phyloP scores from a whole-genome alignment of 2,329 filamentous ascomycete species.

The Colletotrichum gloeosporioides region DNA sequence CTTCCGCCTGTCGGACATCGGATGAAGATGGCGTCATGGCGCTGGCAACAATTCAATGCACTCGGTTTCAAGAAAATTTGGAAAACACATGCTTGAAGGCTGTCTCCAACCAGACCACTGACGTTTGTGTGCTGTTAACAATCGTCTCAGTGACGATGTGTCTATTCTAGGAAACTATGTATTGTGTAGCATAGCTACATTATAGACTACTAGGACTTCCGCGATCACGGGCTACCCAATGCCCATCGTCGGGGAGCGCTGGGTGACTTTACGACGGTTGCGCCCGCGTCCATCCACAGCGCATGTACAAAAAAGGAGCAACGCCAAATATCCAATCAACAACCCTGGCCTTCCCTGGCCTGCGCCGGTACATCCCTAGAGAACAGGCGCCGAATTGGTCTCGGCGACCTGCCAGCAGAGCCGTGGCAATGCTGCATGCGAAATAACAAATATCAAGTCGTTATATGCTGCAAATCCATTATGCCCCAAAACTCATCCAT shows the following conservation, averaged over 20 bases:
- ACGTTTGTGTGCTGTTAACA: not conserved
- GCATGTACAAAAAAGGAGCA: conserved; percentile 27
- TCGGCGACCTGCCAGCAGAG: conserved; percentile 2
- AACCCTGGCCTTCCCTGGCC: conserved; percentile 3
- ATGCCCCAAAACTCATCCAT: conserved; percentile 53
- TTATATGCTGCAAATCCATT: conserved; percentile 5
- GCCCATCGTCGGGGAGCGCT: not conserved
- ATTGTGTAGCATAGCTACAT: conserved; percentile 13
- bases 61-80: not conserved
- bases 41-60: not conserved
- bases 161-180: conserved; percentile 13
- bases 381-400: not conserved
- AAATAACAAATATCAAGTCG: conserved; percentile 12
- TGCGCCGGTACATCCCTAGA: conserved; percentile 17
- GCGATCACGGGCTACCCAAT: not conserved
- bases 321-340: conserved; percentile 24
- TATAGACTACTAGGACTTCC: conserved; percentile 8
- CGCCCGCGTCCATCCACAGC: not conserved
- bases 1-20: not conserved
- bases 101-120: not conserved
- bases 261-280: not conserved
- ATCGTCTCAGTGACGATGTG: not conserved
- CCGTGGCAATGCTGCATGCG: not conserved
- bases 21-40: conserved; percentile 14
- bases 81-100: not conserved